A percentile compares a stretch with the other conserved stretches of the same genome.
Evolutionary conservation across 495 filamentous ascomycete species (phyloP).

Genomic region (Penicillium flavigenum): DNA sequence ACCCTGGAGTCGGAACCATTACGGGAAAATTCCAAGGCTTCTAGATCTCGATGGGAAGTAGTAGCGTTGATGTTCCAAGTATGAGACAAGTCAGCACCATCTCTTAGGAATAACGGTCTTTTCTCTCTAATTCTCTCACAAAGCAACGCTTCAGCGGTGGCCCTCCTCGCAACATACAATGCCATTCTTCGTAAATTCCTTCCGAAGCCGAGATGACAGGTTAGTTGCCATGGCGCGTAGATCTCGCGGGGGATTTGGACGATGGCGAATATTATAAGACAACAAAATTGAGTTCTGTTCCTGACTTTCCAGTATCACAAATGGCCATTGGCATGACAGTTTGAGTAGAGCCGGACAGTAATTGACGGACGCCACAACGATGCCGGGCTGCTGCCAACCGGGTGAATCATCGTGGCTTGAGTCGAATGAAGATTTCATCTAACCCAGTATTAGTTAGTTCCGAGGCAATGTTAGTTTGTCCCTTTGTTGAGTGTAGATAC

Average conservation of each 20-base stretch:
- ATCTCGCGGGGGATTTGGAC: slow-evolving; percentile 15
- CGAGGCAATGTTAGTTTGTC: background rate
- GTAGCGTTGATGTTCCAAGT: background rate
- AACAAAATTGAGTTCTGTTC: background rate
- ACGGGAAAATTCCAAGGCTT: background rate
- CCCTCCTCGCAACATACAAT: slow-evolving; percentile 15
- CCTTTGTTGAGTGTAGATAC: background rate
- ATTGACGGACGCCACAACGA: background rate
- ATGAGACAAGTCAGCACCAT: slow-evolving; percentile 3
- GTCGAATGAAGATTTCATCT: background rate
- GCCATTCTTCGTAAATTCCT: slow-evolving; percentile 16
- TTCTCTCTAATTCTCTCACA: slow-evolving; percentile 20
- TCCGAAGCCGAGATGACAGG: slow-evolving; percentile 15
- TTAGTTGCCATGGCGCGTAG: slow-evolving; percentile 13
- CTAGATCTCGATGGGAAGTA: slow-evolving; percentile 13
- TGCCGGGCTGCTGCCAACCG: background rate
- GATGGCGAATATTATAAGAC: slow-evolving; percentile 16
- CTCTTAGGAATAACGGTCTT: slow-evolving; percentile 2
- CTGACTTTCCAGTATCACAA: slow-evolving; percentile 1
- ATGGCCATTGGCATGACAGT: slow-evolving; percentile 16
- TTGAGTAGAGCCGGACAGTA: background rate
- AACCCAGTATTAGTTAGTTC: background rate
- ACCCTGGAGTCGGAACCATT: background rate
- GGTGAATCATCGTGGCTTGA: background rate
- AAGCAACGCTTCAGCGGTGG: slow-evolving; percentile 23